These are phyloP conservation scores for Fusarium austroafricanum DNA, from an alignment of 2,329 filamentous ascomycete genomes.

Conservation along the genomic window DNA sequence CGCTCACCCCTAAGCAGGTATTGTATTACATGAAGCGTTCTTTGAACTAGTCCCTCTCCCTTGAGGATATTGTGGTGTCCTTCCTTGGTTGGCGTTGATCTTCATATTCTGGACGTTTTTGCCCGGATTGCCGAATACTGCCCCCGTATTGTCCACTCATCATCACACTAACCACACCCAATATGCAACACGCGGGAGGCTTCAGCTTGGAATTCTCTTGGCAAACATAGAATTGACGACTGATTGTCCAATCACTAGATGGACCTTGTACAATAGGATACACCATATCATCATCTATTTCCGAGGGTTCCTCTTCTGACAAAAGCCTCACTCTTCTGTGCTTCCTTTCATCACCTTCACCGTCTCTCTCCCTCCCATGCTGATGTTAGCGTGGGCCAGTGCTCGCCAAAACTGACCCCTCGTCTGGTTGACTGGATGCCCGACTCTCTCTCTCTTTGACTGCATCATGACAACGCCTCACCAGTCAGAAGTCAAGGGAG, in stretches of 20 bases:
- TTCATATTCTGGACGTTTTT: constrained; percentile 8
- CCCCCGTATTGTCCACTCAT: constrained; percentile 35
- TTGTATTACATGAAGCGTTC: neutral
- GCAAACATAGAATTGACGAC: constrained; percentile 21
- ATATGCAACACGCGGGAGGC: constrained; percentile 24
- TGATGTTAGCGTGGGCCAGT: constrained; percentile 12
- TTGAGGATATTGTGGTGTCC: constrained; percentile 8
- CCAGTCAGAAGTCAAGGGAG: constrained; percentile 28
- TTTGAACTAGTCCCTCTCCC: neutral
- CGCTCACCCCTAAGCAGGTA: too few species aligned
- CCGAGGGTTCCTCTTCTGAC: constrained; percentile 1
- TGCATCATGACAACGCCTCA: constrained; percentile 39
- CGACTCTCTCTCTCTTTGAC: constrained; percentile 11
- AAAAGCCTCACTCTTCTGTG: constrained; percentile 16
- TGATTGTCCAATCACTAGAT: constrained; percentile 19
- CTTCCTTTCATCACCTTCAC: constrained; percentile 15
- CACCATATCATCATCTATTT: constrained; percentile 28
- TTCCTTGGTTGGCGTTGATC: constrained; percentile 32
- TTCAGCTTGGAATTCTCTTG: constrained; percentile 29
- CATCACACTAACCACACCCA: constrained; percentile 35
- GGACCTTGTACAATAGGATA: constrained; percentile 6
- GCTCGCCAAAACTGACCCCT: constrained; percentile 30
- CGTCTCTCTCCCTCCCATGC: constrained; percentile 9
- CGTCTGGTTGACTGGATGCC: constrained; percentile 23
- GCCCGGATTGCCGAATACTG: constrained; percentile 25